Evolutionary conservation across 805 yeast genomes (phyloP).

Genomic region (Pachysolen tannophilus): DNA sequence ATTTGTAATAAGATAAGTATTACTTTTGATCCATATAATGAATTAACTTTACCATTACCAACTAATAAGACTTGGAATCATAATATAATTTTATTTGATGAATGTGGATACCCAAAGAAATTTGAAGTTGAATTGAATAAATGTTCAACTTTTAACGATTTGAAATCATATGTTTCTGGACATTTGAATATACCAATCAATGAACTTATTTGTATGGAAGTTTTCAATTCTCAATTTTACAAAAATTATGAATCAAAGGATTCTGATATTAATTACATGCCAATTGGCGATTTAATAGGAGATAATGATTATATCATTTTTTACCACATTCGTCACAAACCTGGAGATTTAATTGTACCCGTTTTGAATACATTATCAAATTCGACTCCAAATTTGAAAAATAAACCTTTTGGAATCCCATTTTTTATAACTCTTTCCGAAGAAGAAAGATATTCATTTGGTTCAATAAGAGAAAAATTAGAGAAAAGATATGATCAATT

Average conservation of each 20-base stretch:
- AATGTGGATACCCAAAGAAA: constrained; percentile 35
- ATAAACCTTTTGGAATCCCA: constrained; percentile 63
- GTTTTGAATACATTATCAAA: constrained; percentile 39
- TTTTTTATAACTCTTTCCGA: constrained; percentile 53
- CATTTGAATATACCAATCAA: constrained; percentile 29
- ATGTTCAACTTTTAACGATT: constrained; percentile 52
- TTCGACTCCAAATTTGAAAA: constrained; percentile 26
- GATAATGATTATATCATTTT: constrained; percentile 58
- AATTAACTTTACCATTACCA: constrained; percentile 84
- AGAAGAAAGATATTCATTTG: constrained; percentile 48
- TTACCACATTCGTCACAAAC: constrained; percentile 35
- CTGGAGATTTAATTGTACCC: constrained; percentile 52
- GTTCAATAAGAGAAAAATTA: constrained; percentile 48
- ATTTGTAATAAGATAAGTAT: constrained; percentile 70
- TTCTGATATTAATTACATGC: constrained; percentile 48
- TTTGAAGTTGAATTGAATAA: constrained; percentile 71
- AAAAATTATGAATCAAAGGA: constrained; percentile 51
- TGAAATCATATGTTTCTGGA: constrained; percentile 52
- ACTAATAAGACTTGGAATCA: constrained; percentile 65
- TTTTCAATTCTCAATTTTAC: constrained; percentile 63
- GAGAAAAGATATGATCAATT: constrained; percentile 39
- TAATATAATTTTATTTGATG: constrained; percentile 55
- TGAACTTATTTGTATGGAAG: constrained; percentile 45
- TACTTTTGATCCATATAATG: constrained; percentile 92
- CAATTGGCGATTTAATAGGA: constrained; percentile 59